Evolutionary conservation across 345 rosid species (phyloP).

Genomic region (Euphorbia lathyris): DNA sequence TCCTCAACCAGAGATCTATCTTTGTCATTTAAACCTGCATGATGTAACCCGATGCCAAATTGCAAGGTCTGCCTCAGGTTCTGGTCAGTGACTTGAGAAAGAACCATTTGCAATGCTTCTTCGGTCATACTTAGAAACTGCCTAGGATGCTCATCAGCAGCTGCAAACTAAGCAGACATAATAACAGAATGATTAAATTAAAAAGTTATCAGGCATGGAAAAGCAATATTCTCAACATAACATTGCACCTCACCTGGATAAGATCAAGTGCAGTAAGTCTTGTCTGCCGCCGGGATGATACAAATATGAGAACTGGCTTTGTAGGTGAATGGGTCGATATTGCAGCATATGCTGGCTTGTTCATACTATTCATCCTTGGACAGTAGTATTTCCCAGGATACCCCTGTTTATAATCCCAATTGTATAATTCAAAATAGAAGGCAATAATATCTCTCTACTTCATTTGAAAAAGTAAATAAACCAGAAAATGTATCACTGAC

Average conservation of each 20-base stretch:
- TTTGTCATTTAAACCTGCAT: conserved; percentile 94
- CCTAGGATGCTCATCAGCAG: conserved; percentile 94
- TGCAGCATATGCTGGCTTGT: conserved; percentile 98
- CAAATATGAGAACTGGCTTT: conserved; percentile 95
- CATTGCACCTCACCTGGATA: conserved; percentile 64
- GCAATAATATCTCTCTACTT: conserved; percentile 7
- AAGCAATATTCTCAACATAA: conserved; percentile 14
- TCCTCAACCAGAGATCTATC: conserved; percentile 95
- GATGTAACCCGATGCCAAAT: conserved; percentile 95
- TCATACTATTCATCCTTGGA: conserved; percentile 98
- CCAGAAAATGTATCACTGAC: neutral
- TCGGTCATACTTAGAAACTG: conserved; percentile 83
- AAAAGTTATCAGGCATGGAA: neutral
- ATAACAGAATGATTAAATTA: neutral
- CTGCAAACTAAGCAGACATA: conserved; percentile 50
- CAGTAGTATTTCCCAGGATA: conserved; percentile 94
- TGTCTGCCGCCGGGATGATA: conserved; percentile 97
- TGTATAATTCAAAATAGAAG: neutral
- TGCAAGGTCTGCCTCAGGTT: conserved; percentile 93
- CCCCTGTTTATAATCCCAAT: conserved; percentile 48
- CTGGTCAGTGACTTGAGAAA: conserved; percentile 88
- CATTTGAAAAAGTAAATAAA: neutral
- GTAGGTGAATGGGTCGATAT: conserved; percentile 94
- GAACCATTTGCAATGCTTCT: conserved; percentile 91
- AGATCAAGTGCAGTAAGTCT: conserved; percentile 97